A percentile compares a stretch with the other conserved stretches of the same genome.
These are phyloP conservation scores for Ogataea neopini DNA, from an alignment of 805 yeast species.

Conservation along the genomic window DNA sequence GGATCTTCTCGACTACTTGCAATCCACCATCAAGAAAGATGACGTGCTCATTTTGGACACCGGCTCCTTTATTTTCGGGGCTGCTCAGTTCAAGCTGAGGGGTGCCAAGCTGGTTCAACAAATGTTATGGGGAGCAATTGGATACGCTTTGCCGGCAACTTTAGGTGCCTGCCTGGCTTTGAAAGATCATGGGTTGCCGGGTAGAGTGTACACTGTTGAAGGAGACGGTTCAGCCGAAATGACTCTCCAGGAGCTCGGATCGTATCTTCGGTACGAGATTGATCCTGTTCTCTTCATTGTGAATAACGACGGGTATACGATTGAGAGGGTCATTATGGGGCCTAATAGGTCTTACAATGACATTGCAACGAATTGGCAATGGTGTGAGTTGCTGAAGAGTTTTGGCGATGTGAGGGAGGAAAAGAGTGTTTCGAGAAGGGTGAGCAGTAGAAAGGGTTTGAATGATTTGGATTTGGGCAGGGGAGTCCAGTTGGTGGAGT, in stretches of 20 bases:
- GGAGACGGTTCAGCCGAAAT: conserved; percentile 62
- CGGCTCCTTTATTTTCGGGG: conserved; percentile 47
- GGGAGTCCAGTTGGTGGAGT: conserved; percentile 55
- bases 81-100: conserved; percentile 39
- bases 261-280: conserved; percentile 41
- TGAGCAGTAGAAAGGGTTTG: conserved; percentile 42
- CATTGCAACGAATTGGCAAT: conserved; percentile 53
- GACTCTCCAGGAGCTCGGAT: conserved; percentile 51
- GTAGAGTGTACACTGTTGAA: conserved; percentile 45
- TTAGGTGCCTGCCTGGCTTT: conserved; percentile 48
- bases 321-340: conserved; percentile 51
- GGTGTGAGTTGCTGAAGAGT: conserved; percentile 65
- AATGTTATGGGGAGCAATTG: conserved; percentile 50
- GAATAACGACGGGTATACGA: conserved; percentile 54
- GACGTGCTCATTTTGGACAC: conserved; percentile 49
- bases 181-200: conserved; percentile 39
- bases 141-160: conserved; percentile 53
- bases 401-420: conserved; percentile 57
- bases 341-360: conserved; percentile 53
- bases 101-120: conserved; percentile 41
- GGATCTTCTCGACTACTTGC: conserved; percentile 39
- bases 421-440: conserved; percentile 33
- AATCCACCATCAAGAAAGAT: conserved; percentile 35
- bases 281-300: conserved; percentile 45
- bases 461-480: conserved; percentile 35